phyloP scores from a whole-genome alignment of 2,329 filamentous ascomycete species.

The Botrytis squamosa region DNA sequence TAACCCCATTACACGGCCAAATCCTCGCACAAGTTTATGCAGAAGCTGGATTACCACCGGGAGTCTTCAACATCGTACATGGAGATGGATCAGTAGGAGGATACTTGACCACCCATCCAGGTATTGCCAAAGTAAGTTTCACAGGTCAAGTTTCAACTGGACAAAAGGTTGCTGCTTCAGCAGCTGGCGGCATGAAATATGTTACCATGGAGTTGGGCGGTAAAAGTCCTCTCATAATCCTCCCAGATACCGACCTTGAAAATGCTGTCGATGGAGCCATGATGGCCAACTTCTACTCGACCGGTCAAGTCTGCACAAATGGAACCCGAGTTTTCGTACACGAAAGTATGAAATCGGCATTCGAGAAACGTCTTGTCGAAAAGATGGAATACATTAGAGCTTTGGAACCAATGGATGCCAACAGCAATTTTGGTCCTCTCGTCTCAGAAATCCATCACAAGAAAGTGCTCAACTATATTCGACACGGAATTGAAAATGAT shows the following conservation, averaged over 20 bases:
- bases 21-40: conserved; percentile 73
- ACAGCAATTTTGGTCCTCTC: conserved; percentile 81
- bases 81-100: conserved; percentile 76
- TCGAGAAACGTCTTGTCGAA: conserved; percentile 67
- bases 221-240: conserved; percentile 77
- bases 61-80: conserved; percentile 85
- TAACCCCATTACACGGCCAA: conserved; percentile 79
- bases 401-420: conserved; percentile 68
- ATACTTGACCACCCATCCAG: conserved; percentile 68
- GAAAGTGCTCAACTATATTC: conserved; percentile 77
- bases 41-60: conserved; percentile 75
- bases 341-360: conserved; percentile 58
- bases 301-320: conserved; percentile 90
- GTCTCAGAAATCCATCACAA: conserved; percentile 72
- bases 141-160: conserved; percentile 85
- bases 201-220: conserved; percentile 91
- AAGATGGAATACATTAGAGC: conserved; percentile 70
- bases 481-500: conserved; percentile 70
- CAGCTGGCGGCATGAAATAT: conserved; percentile 80
- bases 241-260: conserved; percentile 76
- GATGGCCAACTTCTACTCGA: conserved; percentile 92
- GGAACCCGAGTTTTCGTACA: conserved; percentile 86
- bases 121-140: conserved; percentile 83
- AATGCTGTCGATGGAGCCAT: conserved; percentile 85
- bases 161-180: conserved; percentile 73